phyloP scores from a whole-genome alignment of 495 filamentous ascomycete species.

The Aspergillus cavernicola region DNA sequence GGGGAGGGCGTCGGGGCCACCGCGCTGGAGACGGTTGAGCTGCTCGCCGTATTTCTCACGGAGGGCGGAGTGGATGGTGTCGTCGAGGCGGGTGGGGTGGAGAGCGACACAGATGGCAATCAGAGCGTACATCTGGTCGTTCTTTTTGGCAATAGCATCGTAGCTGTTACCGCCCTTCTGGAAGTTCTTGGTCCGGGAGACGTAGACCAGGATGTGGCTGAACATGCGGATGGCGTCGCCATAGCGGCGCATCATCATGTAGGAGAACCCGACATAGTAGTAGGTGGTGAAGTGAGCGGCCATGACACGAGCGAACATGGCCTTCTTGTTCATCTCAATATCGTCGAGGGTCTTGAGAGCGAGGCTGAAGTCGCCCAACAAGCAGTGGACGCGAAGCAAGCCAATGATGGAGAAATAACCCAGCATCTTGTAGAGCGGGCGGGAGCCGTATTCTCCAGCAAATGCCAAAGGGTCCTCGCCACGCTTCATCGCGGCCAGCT shows the following conservation, averaged over 20 bases:
- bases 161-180: constrained; percentile 94
- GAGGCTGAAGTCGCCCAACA: constrained; percentile 96
- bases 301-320: constrained; percentile 99
- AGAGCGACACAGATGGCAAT: constrained; percentile 98
- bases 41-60: constrained; percentile 99
- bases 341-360: constrained; percentile 98
- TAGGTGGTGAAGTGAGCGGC: constrained; percentile 99
- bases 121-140: constrained; percentile 98
- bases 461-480: constrained; percentile 80
- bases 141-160: constrained; percentile 98
- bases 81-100: constrained; percentile 91
- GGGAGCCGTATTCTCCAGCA: constrained; percentile 90
- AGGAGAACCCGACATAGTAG: constrained; percentile 99
- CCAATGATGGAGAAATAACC: constrained; percentile 99
- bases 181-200: constrained; percentile 98
- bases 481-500: constrained; percentile 89
- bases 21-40: constrained; percentile 89
- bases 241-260: constrained; percentile 99
- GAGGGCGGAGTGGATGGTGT: constrained; percentile 97
- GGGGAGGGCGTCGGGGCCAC: constrained; percentile 89
- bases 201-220: constrained; percentile 98
- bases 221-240: constrained; percentile 99
- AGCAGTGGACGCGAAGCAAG: constrained; percentile 89
- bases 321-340: constrained; percentile 99
- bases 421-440: constrained; percentile 94